Evolutionary conservation across 108 stramenopile genomes (phyloP).

Genomic region (Cyclotella baltica): DNA sequence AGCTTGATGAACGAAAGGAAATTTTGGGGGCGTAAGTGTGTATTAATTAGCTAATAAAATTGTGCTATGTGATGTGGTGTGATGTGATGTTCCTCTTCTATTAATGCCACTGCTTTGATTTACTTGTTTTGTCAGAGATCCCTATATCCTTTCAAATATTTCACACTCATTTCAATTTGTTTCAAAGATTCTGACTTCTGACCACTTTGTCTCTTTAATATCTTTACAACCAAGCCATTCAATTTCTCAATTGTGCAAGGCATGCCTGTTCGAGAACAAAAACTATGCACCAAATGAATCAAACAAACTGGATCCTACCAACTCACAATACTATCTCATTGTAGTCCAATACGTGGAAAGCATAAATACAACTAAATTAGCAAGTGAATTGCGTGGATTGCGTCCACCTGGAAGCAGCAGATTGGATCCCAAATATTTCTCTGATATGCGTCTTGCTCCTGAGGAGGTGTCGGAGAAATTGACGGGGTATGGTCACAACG

Average conservation of each 20-base stretch:
- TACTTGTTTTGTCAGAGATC: no score
- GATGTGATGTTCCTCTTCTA: no score
- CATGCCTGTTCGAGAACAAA: slow-evolving; percentile 85
- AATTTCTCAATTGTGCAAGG: slow-evolving; percentile 74
- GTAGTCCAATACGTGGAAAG: slow-evolving; percentile 84
- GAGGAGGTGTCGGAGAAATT: slow-evolving; percentile 69
- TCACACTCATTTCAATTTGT: neutral
- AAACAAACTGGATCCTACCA: slow-evolving; percentile 35
- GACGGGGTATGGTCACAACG: slow-evolving; percentile 82
- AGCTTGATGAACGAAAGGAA: slow-evolving; percentile 66
- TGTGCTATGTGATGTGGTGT: no score
- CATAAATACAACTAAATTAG: slow-evolving; percentile 68
- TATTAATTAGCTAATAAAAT: no score
- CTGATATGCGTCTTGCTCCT: slow-evolving; percentile 77
- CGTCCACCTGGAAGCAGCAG: slow-evolving; percentile 40
- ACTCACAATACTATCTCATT: slow-evolving; percentile 78
- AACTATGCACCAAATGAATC: slow-evolving; percentile 41
- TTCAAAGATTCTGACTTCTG: neutral
- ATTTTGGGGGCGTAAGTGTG: slow-evolving; percentile 49
- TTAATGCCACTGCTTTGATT: no score
- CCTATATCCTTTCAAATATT: neutral
- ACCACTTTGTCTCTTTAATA: neutral
- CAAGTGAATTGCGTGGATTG: slow-evolving; percentile 66
- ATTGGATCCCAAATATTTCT: slow-evolving; percentile 58
- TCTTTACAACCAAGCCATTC: slow-evolving; percentile 9